Conservation (phyloP, 345 rosid genomes). For the rapeseed (Brassica napus) region DNA sequence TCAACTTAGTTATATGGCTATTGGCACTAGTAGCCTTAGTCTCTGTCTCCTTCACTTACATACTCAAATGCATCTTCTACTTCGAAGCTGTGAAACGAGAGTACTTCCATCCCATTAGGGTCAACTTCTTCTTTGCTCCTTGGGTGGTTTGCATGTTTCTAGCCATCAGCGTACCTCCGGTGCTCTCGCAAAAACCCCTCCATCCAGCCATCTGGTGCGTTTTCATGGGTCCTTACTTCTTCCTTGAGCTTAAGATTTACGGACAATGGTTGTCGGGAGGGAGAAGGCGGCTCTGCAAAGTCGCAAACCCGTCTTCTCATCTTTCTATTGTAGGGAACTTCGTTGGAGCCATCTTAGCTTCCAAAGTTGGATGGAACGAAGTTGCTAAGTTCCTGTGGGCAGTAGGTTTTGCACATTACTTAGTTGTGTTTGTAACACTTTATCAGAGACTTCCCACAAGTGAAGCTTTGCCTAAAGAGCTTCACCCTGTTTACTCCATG, state of each 20-base stretch:
- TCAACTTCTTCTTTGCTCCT: constrained; percentile 94
- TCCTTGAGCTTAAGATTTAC: constrained; percentile 89
- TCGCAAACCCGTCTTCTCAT: constrained; percentile 92
- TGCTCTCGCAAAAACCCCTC: constrained; percentile 38
- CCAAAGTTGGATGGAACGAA: constrained; percentile 85
- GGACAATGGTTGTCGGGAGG: constrained; percentile 98
- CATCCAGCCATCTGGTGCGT: constrained; percentile 80
- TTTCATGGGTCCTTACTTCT: constrained; percentile 81
- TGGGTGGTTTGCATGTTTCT: constrained; percentile 98
- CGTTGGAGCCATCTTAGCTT: constrained; percentile 88
- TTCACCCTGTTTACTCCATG: constrained; percentile 96
- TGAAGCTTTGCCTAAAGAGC: constrained; percentile 89
- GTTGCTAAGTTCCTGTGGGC: constrained; percentile 92
- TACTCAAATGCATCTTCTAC: constrained; percentile 83
- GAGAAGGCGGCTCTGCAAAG: constrained; percentile 88
- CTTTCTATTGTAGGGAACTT: constrained; percentile 93
- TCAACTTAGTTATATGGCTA: constrained; percentile 73
- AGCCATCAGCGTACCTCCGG: constrained; percentile 68
- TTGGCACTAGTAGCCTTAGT: constrained; percentile 57
- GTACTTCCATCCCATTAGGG: constrained; percentile 81
- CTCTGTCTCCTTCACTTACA: constrained; percentile 66
- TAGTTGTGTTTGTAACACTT: constrained; percentile 88
- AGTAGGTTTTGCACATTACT: constrained; percentile 86
- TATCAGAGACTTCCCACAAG: constrained; percentile 89
- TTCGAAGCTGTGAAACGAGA: constrained; percentile 94